Percentiles rank a stretch among this genome's conserved stretches.
Evolutionary conservation across 108 stramenopile genomes (phyloP).

Genomic region (Mediolabrus comicus): DNA sequence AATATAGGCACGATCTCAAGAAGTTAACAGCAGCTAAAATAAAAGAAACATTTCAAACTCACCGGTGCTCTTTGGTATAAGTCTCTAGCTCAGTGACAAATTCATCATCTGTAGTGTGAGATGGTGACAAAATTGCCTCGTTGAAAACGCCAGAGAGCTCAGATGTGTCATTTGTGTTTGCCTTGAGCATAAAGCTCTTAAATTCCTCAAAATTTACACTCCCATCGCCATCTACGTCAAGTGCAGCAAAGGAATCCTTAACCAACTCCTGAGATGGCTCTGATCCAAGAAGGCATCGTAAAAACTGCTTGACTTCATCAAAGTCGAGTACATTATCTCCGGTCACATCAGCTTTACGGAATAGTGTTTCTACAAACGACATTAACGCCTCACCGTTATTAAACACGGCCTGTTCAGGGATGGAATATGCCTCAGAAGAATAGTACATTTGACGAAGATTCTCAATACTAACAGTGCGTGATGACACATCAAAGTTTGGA

Average conservation of each 20-base stretch:
- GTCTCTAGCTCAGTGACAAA: constrained; percentile 1
- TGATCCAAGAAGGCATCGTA: constrained; percentile 11
- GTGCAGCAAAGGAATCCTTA: constrained; percentile 21
- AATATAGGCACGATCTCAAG: too few relatives aligned
- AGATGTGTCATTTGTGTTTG: background rate
- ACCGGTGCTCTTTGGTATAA: constrained; percentile 1
- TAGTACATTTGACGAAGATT: background rate
- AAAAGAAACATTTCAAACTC: too few relatives aligned
- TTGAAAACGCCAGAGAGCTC: background rate
- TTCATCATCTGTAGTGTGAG: background rate
- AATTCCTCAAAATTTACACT: constrained; percentile 37
- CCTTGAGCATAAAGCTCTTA: constrained; percentile 9
- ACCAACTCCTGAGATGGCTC: constrained; percentile 23
- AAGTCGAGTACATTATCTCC: background rate
- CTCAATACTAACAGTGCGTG: background rate
- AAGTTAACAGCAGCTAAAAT: too few relatives aligned
- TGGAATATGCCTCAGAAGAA: background rate
- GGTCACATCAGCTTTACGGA: background rate
- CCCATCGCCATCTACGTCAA: constrained; percentile 33
- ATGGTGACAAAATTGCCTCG: background rate
- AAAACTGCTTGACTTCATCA: background rate
- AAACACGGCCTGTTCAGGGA: background rate
- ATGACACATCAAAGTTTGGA: background rate
- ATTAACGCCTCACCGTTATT: background rate
- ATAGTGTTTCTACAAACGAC: background rate